These are phyloP conservation scores for Naganishia liquefaciens DNA, from an alignment of 1,284 basidiomycete species.

Conservation along the genomic window DNA sequence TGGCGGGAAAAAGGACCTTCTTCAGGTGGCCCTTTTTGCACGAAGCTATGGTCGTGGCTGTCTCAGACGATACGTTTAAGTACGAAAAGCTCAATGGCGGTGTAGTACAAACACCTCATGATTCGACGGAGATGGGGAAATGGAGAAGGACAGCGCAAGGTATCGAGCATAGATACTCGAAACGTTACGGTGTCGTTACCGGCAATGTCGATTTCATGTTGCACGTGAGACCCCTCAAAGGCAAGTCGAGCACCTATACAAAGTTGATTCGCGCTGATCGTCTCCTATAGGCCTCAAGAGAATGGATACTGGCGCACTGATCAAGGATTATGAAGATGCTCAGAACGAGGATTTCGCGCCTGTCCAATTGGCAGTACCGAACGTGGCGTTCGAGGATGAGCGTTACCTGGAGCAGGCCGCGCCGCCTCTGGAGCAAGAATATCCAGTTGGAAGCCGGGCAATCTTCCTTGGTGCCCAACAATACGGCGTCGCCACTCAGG, in stretches of 20 bases:
- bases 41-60: constrained; percentile 81
- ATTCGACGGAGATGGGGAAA: constrained; percentile 63
- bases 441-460: constrained; percentile 83
- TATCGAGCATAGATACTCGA: constrained; percentile 84
- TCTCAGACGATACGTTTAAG: constrained; percentile 85
- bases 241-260: constrained; percentile 53
- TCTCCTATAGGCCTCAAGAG: constrained; percentile 71
- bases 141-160: constrained; percentile 78
- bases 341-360: constrained; percentile 84
- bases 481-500: constrained; percentile 92
- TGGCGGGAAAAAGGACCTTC: constrained; percentile 77
- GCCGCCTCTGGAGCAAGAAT: constrained; percentile 81
- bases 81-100: constrained; percentile 70
- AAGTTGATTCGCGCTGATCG: constrained; percentile 2
- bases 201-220: constrained; percentile 77
- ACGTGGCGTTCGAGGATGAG: constrained; percentile 82
- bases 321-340: constrained; percentile 87
- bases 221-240: constrained; percentile 83
- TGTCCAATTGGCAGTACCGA: constrained; percentile 75
- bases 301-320: constrained; percentile 80
- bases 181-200: constrained; percentile 81
- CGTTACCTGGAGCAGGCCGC: constrained; percentile 75
- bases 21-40: constrained; percentile 92
- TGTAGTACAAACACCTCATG: constrained; percentile 71
- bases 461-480: constrained; percentile 93